These are phyloP conservation scores for Yarrowia sp. DNA, from an alignment of 805 yeast genomes.

Conservation along the genomic window DNA sequence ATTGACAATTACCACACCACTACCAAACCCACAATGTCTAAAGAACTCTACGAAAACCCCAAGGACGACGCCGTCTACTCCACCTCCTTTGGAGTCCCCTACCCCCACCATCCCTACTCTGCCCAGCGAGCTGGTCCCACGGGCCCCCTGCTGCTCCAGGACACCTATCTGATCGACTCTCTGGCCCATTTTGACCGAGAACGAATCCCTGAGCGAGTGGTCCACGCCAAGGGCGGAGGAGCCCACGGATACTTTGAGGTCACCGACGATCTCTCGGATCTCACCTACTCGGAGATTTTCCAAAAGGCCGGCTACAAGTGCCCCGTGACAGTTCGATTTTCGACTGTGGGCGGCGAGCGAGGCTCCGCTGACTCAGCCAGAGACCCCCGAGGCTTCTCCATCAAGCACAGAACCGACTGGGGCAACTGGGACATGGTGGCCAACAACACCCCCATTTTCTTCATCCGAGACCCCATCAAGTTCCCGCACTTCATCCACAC, in stretches of 20 bases:
- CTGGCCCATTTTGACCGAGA: conserved; percentile 89
- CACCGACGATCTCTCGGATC: conserved; percentile 80
- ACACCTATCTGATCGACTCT: conserved; percentile 78
- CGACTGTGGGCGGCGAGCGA: conserved; percentile 86
- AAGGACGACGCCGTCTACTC: conserved; percentile 36
- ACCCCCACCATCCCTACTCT: conserved; percentile 40
- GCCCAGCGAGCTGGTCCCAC: conserved; percentile 67
- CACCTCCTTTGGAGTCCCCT: conserved; percentile 39
- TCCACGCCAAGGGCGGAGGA: conserved; percentile 93
- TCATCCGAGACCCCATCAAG: conserved; percentile 83
- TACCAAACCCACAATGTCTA: neutral
- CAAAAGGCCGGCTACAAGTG: conserved; percentile 77
- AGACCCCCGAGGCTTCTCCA: conserved; percentile 87
- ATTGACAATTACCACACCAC: neutral
- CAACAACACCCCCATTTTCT: conserved; percentile 86
- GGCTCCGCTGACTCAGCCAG: conserved; percentile 85
- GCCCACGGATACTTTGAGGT: conserved; percentile 88
- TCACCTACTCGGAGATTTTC: conserved; percentile 71
- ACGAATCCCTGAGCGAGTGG: conserved; percentile 90
- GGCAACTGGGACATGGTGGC: conserved; percentile 85
- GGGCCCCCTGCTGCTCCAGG: conserved; percentile 84
- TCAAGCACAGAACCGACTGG: conserved; percentile 81
- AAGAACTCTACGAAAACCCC: conserved; percentile 27
- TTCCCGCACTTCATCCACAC: conserved; percentile 90
- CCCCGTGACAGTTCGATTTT: conserved; percentile 71